A percentile compares a stretch with the other conserved stretches of the same genome.
Conservation (phyloP, 140 eudicot genomes). For the Flaveria floridana region DNA sequence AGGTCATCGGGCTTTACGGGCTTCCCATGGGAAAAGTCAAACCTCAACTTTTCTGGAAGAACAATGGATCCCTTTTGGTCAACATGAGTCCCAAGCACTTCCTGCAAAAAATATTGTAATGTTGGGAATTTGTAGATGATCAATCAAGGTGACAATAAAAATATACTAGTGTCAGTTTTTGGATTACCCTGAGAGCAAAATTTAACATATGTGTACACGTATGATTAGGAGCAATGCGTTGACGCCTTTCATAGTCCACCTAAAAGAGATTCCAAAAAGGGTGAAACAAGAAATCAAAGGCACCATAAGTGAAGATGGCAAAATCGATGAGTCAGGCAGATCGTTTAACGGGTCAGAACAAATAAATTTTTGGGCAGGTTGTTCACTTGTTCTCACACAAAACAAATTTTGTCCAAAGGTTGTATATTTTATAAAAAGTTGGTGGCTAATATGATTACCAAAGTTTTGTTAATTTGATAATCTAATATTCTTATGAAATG, state of each 20-base stretch:
- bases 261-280: constrained; percentile 35
- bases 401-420: background rate
- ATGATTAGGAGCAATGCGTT: constrained; percentile 88
- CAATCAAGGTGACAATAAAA: background rate
- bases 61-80: constrained; percentile 99
- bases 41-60: constrained; percentile 93
- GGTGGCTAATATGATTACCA: background rate
- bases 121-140: constrained; percentile 4
- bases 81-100: constrained; percentile 89
- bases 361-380: background rate
- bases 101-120: constrained; percentile 44
- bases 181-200: constrained; percentile 79
- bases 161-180: background rate
- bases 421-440: background rate
- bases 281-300: background rate
- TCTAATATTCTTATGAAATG: background rate
- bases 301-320: background rate
- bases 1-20: constrained; percentile 87
- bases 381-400: background rate
- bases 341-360: background rate
- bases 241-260: constrained; percentile 88
- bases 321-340: background rate
- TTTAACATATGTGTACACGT: constrained; percentile 97
- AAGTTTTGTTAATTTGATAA: background rate
- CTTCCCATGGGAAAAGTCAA: constrained; percentile 95